A percentile compares a stretch with the other conserved stretches of the same genome.
Conservation (phyloP, 768 basidiomycete genomes). For the Kwoniella sp. region DNA sequence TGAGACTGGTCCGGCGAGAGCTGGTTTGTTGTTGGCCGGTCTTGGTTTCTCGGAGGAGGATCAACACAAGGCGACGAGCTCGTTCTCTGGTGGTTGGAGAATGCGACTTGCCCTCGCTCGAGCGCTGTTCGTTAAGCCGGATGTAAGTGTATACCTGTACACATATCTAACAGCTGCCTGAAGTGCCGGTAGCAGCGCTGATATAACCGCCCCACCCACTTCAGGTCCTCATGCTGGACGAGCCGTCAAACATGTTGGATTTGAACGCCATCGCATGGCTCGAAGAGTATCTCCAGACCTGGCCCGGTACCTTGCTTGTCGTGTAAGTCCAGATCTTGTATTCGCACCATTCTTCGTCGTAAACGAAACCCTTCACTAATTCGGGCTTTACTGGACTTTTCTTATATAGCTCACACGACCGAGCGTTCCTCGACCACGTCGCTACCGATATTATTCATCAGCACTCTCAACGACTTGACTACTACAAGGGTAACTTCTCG, state of each 20-base stretch:
- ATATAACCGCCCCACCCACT: constrained; percentile 54
- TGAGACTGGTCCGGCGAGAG: constrained; percentile 91
- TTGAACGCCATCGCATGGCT: constrained; percentile 96
- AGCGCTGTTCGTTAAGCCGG: constrained; percentile 88
- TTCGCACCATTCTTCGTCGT: too few species aligned
- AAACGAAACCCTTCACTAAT: too few species aligned
- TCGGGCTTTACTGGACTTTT: background rate
- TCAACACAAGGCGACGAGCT: constrained; percentile 76
- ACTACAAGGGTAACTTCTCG: constrained; percentile 99
- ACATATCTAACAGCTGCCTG: too few species aligned
- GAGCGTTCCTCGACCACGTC: constrained; percentile 93
- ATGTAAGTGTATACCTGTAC: constrained; percentile 56
- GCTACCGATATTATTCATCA: constrained; percentile 98
- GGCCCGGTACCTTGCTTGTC: constrained; percentile 86
- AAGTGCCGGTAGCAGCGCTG: too few species aligned
- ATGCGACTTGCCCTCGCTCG: constrained; percentile 95
- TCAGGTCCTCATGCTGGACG: constrained; percentile 77
- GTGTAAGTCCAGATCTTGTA: constrained; percentile 65
- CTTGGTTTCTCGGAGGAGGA: constrained; percentile 88
- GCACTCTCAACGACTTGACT: constrained; percentile 87
- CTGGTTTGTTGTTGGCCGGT: constrained; percentile 84
- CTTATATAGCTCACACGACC: constrained; percentile 82
- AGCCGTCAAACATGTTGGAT: constrained; percentile 97
- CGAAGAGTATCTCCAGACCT: constrained; percentile 95
- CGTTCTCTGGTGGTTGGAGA: constrained; percentile 96